These are phyloP conservation scores for Candida rishiriensis DNA, from an alignment of 805 yeast genomes.

Conservation along the genomic window DNA sequence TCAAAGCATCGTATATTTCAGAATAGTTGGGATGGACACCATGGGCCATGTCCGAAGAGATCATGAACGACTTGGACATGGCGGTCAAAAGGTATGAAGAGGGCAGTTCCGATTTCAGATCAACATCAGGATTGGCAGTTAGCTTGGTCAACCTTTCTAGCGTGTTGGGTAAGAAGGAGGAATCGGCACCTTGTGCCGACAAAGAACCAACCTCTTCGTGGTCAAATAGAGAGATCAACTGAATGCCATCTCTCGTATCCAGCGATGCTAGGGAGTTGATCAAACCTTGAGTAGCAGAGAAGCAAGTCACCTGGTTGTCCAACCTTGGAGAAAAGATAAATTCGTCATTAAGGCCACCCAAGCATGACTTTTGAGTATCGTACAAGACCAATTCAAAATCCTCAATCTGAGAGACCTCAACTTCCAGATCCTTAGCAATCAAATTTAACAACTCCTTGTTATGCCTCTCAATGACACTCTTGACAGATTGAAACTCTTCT, in stretches of 20 bases:
- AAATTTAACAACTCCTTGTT: slow-evolving; percentile 63
- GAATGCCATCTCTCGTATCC: slow-evolving; percentile 51
- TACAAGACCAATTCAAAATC: slow-evolving; percentile 86
- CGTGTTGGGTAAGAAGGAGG: slow-evolving; percentile 80
- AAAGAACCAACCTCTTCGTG: slow-evolving; percentile 95
- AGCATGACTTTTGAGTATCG: slow-evolving; percentile 76
- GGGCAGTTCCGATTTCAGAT: slow-evolving; percentile 27
- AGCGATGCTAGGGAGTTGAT: slow-evolving; percentile 39
- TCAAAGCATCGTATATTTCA: slow-evolving; percentile 67
- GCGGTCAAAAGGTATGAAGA: slow-evolving; percentile 45
- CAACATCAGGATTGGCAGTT: slow-evolving; percentile 35
- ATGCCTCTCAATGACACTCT: slow-evolving; percentile 69
- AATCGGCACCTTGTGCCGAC: slow-evolving; percentile 95
- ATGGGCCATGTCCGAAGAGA: slow-evolving; percentile 96
- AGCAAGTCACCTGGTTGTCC: slow-evolving; percentile 88
- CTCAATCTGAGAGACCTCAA: slow-evolving; percentile 55
- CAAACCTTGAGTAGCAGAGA: slow-evolving; percentile 69
- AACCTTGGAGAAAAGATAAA: slow-evolving; percentile 88
- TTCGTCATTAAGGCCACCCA: slow-evolving; percentile 90
- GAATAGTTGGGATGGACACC: slow-evolving; percentile 93
- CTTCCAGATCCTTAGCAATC: slow-evolving; percentile 61
- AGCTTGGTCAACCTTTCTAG: slow-evolving; percentile 60
- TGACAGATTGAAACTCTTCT: slow-evolving; percentile 60
- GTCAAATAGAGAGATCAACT: slow-evolving; percentile 80
- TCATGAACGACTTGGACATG: slow-evolving; percentile 73